phyloP scores from a whole-genome alignment of 2,329 filamentous ascomycete genomes.

The Penicillium sp. region DNA sequence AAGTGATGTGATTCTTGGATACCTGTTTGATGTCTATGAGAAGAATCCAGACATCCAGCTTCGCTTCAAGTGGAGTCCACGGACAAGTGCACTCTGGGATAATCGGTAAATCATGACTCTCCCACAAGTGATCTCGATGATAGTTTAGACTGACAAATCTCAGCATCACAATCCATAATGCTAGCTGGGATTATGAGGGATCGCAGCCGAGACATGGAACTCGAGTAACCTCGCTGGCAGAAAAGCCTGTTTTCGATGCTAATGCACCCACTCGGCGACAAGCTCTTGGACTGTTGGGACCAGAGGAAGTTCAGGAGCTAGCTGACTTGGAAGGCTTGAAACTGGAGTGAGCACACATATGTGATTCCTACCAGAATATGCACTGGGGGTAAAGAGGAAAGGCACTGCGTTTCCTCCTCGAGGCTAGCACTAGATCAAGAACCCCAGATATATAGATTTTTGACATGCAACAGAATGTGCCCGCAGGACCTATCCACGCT shows the following conservation, averaged over 20 bases:
- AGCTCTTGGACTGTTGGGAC: conserved; percentile 62
- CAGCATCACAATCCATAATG: conserved; percentile 71
- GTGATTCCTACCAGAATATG: too few species aligned
- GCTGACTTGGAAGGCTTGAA: conserved; percentile 1
- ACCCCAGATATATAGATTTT: too few species aligned
- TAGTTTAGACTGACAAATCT: background rate
- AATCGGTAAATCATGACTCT: conserved; percentile 51
- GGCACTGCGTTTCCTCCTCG: too few species aligned
- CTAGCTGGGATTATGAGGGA: conserved; percentile 70
- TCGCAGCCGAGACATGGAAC: conserved; percentile 68
- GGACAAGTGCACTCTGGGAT: conserved; percentile 68
- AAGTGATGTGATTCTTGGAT: conserved; percentile 65
- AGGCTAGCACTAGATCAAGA: background rate
- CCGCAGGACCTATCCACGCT: too few species aligned
- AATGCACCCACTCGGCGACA: conserved; percentile 65
- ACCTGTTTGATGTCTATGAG: conserved; percentile 68
- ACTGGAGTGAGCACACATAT: background rate
- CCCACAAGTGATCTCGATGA: too few species aligned
- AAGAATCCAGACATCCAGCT: conserved; percentile 69
- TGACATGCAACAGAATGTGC: too few species aligned
- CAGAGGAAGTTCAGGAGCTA: conserved; percentile 47
- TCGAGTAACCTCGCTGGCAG: conserved; percentile 66
- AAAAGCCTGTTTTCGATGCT: conserved; percentile 67
- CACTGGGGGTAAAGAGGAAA: too few species aligned
- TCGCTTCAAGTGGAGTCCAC: conserved; percentile 67